Conservation (phyloP, 2,329 filamentous ascomycete species). For the Colletotrichum sp. region DNA sequence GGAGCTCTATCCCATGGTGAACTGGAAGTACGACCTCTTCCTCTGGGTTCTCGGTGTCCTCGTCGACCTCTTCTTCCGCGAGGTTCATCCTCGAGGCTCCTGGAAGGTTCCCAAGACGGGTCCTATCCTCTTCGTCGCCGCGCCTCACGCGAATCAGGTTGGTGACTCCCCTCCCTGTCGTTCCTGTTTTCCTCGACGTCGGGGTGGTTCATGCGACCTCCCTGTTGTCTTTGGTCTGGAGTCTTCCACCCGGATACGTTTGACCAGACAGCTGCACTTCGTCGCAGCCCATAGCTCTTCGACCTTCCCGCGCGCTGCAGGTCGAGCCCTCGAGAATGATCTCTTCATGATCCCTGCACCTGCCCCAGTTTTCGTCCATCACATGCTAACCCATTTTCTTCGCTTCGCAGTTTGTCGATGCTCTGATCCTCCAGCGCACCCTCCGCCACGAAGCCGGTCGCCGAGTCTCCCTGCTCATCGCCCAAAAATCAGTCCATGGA, state of each 20-base stretch:
- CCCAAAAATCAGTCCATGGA: conserved; percentile 92
- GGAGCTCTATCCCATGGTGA: conserved; percentile 72
- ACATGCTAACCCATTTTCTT: conserved; percentile 13
- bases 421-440: conserved; percentile 89
- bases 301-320: background rate
- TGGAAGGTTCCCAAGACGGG: conserved; percentile 93
- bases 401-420: conserved; percentile 81
- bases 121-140: conserved; percentile 93
- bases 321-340: background rate
- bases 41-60: conserved; percentile 81
- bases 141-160: conserved; percentile 95
- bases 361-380: conserved; percentile 8
- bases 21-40: conserved; percentile 79
- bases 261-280: background rate
- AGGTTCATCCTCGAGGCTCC: conserved; percentile 91
- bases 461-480: conserved; percentile 90
- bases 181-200: background rate
- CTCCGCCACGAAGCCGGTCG: conserved; percentile 86
- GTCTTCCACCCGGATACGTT: background rate
- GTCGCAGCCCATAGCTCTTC: background rate
- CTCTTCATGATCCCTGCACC: background rate
- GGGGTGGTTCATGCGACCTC: background rate
- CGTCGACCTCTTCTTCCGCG: conserved; percentile 96
- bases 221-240: background rate
- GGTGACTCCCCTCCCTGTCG: background rate